phyloP scores from a whole-genome alignment of 768 basidiomycete species.

The Mycena metata region DNA sequence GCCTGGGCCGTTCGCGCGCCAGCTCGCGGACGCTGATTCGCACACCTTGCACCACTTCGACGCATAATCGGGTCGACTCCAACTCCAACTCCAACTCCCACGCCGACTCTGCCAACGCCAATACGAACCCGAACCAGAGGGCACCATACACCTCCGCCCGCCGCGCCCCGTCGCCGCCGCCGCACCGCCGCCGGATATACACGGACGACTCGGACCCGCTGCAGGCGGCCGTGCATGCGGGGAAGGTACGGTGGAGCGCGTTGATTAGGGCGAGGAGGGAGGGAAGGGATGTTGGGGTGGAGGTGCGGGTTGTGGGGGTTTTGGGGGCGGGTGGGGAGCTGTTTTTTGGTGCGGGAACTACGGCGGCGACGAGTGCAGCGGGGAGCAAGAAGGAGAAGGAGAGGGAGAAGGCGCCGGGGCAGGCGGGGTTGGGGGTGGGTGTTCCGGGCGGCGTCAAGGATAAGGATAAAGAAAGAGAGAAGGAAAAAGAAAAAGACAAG shows the following conservation, averaged over 20 bases:
- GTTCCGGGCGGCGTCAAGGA: background rate
- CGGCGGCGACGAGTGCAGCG: background rate
- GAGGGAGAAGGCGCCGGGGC: background rate
- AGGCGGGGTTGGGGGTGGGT: background rate
- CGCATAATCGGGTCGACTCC: background rate
- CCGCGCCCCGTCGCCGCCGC: background rate
- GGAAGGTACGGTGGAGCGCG: constrained; percentile 59
- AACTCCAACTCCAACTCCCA: background rate
- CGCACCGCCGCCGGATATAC: constrained; percentile 57
- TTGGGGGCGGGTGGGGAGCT: constrained; percentile 20
- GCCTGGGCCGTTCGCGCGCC: background rate
- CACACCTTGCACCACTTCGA: no score
- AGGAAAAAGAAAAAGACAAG: background rate
- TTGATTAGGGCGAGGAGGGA: constrained; percentile 50
- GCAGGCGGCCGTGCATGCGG: constrained; percentile 62
- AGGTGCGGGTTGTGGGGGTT: constrained; percentile 56
- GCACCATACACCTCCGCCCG: background rate
- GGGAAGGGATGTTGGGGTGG: constrained; percentile 55
- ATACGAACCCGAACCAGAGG: background rate
- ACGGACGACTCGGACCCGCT: constrained; percentile 68
- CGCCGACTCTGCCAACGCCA: background rate
- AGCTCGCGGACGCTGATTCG: background rate
- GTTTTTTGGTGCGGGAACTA: background rate
- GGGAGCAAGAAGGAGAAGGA: background rate
- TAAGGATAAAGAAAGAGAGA: background rate